Conservation (phyloP, 1,284 basidiomycete genomes). For the Tylopilus orsonianus region DNA sequence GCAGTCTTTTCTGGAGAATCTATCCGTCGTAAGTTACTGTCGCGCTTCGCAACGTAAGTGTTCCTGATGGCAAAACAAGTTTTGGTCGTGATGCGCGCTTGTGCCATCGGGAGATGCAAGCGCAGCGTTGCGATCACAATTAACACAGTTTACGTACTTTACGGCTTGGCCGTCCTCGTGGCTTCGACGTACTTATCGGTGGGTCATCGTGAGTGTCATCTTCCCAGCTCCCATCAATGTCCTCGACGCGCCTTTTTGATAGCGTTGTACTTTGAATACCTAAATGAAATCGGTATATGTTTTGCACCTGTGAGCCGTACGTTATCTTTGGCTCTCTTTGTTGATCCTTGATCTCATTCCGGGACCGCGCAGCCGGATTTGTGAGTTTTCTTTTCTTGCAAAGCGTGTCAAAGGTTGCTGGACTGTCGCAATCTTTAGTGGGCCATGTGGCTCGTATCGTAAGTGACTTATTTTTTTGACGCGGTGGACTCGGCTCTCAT, state of each 20-base stretch:
- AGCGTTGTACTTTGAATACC: conserved; percentile 9
- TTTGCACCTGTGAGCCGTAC: conserved; percentile 2
- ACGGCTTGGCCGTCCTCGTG: conserved; percentile 1
- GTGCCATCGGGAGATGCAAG: conserved; percentile 18
- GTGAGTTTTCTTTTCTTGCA: conserved; percentile 11
- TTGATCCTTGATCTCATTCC: neutral
- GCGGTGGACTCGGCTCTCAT: neutral
- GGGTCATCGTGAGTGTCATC: conserved; percentile 9
- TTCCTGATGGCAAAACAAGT: conserved; percentile 12
- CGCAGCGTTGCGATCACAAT: neutral
- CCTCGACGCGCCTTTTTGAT: neutral
- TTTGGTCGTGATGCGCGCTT: conserved; percentile 26
- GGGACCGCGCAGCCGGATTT: neutral
- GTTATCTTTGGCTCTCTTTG: conserved; percentile 2
- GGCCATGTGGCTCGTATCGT: conserved; percentile 17
- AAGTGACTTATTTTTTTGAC: neutral
- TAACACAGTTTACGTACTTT: conserved; percentile 15
- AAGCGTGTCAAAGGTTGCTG: neutral
- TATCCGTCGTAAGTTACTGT: conserved; percentile 21
- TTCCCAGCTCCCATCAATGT: neutral
- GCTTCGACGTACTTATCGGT: neutral
- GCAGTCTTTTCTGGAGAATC: conserved; percentile 23
- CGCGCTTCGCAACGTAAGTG: neutral
- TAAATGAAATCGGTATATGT: conserved; percentile 16
- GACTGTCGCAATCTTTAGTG: conserved; percentile 14